Evolutionary conservation across 2,329 filamentous ascomycete species (phyloP).

Genomic region (Fusarium nelsonii): DNA sequence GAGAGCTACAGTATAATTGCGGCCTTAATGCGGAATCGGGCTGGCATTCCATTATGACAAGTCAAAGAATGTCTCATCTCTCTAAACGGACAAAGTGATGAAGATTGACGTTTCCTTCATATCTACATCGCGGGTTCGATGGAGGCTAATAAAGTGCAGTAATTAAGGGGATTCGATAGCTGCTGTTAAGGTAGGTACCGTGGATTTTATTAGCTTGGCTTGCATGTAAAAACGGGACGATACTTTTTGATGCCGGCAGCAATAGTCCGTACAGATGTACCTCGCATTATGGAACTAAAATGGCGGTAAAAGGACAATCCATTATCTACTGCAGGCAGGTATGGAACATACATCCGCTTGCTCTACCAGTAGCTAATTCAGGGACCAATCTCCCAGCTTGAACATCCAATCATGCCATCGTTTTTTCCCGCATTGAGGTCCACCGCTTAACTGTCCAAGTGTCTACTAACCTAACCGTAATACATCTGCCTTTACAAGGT

Average conservation of each 20-base stretch:
- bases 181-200: constrained; percentile 18
- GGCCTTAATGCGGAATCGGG: constrained; percentile 29
- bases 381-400: constrained; percentile 33
- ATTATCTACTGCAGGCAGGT: constrained; percentile 1
- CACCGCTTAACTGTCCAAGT: constrained; percentile 19
- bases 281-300: constrained; percentile 21
- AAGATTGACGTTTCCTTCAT: constrained; percentile 38
- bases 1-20: constrained; percentile 11
- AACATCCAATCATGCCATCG: constrained; percentile 25
- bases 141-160: constrained; percentile 31
- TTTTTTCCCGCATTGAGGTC: constrained; percentile 13
- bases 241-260: constrained; percentile 25
- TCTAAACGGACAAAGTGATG: constrained; percentile 20
- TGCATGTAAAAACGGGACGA: constrained; percentile 25
- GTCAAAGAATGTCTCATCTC: constrained; percentile 33
- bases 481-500: constrained; percentile 23
- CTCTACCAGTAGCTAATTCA: constrained; percentile 23
- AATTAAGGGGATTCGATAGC: constrained; percentile 20
- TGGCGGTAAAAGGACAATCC: constrained; percentile 37
- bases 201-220: constrained; percentile 6
- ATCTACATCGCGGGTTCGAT: constrained; percentile 30
- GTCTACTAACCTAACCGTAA: constrained; percentile 11
- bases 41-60: constrained; percentile 22
- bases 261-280: constrained; percentile 22
- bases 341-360: constrained; percentile 32